Conservation (phyloP, 345 rosid genomes). For the Eucalyptus marginata region DNA sequence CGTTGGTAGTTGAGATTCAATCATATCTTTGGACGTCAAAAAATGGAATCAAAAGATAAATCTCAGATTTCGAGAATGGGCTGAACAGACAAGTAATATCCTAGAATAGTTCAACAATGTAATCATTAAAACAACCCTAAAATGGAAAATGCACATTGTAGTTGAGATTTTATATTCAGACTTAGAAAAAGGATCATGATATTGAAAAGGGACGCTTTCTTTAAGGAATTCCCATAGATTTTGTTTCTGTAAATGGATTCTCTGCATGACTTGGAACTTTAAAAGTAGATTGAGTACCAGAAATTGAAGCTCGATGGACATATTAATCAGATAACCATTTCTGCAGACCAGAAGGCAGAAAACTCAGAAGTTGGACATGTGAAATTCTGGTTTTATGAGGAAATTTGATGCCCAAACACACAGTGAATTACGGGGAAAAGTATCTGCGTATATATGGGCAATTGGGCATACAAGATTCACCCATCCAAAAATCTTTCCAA, state of each 20-base stretch:
- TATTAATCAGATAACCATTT: background rate
- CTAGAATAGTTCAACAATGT: background rate
- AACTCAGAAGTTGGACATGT: background rate
- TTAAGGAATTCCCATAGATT: background rate
- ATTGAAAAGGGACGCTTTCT: background rate
- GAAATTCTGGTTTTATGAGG: background rate
- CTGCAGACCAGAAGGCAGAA: background rate
- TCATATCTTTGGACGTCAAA: no score
- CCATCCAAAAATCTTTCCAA: background rate
- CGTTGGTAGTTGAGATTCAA: background rate
- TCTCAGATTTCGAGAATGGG: background rate
- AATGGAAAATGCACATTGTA: background rate
- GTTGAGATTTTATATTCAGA: background rate
- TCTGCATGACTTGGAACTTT: background rate
- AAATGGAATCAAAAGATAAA: background rate
- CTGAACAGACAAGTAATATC: background rate
- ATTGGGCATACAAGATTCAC: background rate
- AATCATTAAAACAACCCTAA: background rate
- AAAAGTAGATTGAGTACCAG: background rate
- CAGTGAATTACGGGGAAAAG: background rate
- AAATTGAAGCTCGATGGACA: background rate
- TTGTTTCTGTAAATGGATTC: background rate
- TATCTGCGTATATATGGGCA: background rate
- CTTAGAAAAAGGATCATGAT: background rate
- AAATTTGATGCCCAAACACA: background rate